phyloP scores from a whole-genome alignment of 805 yeast species.

The Saturnispora besseyi region DNA sequence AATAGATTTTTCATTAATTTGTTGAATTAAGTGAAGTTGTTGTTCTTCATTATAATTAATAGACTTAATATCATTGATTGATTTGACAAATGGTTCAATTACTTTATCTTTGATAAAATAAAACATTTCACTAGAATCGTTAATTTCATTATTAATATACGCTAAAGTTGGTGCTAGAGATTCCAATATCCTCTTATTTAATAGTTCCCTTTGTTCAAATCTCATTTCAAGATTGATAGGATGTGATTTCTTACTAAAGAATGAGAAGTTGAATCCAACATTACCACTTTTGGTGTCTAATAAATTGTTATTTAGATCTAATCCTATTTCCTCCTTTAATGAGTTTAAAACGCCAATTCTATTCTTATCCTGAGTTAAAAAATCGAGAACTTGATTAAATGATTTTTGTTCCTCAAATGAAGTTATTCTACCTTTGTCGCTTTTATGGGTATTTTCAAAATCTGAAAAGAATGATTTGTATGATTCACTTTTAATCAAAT shows the following conservation, averaged over 20 bases:
- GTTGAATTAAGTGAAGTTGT: slow-evolving; percentile 2
- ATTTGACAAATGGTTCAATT: slow-evolving; percentile 15
- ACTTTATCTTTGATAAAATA: slow-evolving; percentile 16
- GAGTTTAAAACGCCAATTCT: slow-evolving; percentile 22
- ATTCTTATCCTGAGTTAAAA: slow-evolving; percentile 17
- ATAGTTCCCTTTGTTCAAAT: slow-evolving; percentile 9
- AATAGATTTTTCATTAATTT: slow-evolving; percentile 9
- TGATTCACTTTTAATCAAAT: slow-evolving; percentile 11
- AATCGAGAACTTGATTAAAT: slow-evolving; percentile 24
- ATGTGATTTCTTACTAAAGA: slow-evolving; percentile 6
- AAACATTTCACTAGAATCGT: slow-evolving; percentile 16
- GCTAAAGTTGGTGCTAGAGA: slow-evolving; percentile 17
- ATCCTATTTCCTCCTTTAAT: slow-evolving; percentile 18
- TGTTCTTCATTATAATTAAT: background rate
- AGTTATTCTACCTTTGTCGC: slow-evolving; percentile 15
- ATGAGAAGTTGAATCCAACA: slow-evolving; percentile 1
- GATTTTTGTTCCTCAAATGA: slow-evolving; percentile 28
- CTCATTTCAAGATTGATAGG: slow-evolving; percentile 14
- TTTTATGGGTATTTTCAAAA: slow-evolving; percentile 16
- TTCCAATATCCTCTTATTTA: slow-evolving; percentile 10
- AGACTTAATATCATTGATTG: background rate
- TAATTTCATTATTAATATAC: slow-evolving; percentile 18
- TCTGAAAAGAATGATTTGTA: slow-evolving; percentile 22
- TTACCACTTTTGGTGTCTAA: background rate
- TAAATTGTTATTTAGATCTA: slow-evolving; percentile 6